phyloP scores from a whole-genome alignment of 1,284 basidiomycete genomes.

The Sporisorium reilianum region DNA sequence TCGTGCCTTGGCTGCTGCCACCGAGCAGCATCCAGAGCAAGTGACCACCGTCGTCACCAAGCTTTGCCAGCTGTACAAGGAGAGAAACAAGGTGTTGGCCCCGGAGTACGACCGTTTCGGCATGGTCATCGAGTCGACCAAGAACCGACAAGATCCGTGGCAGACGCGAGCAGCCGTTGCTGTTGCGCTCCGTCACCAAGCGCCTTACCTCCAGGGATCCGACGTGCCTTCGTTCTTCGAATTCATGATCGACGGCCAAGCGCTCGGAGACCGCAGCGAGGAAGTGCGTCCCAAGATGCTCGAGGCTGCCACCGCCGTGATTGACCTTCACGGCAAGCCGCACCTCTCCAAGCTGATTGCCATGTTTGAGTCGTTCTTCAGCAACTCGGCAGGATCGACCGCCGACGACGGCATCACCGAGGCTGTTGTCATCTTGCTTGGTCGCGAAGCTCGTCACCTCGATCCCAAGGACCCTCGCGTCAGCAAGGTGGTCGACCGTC shows the following conservation, averaged over 20 bases:
- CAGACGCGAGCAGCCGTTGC: constrained; percentile 83
- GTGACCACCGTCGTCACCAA: constrained; percentile 73
- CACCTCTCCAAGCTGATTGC: constrained; percentile 82
- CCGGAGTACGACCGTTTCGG: constrained; percentile 74
- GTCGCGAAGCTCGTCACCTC: constrained; percentile 90
- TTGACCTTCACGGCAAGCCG: constrained; percentile 84
- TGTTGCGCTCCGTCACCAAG: constrained; percentile 78
- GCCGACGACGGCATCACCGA: constrained; percentile 77
- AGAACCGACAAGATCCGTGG: constrained; percentile 95
- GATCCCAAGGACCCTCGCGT: constrained; percentile 73
- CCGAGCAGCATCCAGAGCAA: constrained; percentile 80
- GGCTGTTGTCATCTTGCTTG: constrained; percentile 93
- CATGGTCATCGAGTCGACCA: constrained; percentile 89
- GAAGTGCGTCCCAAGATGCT: constrained; percentile 90
- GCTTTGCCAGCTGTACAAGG: constrained; percentile 82
- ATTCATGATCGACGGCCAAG: constrained; percentile 86
- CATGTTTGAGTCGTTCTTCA: constrained; percentile 86
- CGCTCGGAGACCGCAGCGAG: constrained; percentile 85
- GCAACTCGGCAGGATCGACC: constrained; percentile 65
- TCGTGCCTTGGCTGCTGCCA: constrained; percentile 81
- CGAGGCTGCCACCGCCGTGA: constrained; percentile 81
- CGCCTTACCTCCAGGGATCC: constrained; percentile 77
- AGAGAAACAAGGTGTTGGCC: constrained; percentile 87
- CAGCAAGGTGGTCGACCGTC: constrained; percentile 80
- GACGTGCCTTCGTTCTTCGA: constrained; percentile 84